These are phyloP conservation scores for Pelagophyceae sp. DNA, from an alignment of 352 stramenopile genomes.

Conservation along the genomic window DNA sequence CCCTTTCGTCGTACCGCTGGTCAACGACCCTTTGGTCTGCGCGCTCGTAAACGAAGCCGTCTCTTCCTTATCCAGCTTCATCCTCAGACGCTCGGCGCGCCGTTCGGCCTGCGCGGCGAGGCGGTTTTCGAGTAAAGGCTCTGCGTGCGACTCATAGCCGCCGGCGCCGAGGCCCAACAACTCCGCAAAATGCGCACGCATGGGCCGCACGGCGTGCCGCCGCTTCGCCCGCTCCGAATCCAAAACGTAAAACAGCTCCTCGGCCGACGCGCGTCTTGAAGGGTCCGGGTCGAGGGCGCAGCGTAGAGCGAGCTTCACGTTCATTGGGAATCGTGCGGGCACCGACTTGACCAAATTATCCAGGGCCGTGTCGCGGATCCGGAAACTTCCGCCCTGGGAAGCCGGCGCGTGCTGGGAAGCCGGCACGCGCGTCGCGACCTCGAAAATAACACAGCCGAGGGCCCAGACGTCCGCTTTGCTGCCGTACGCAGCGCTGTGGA, in stretches of 20 bases:
- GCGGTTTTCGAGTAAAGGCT: no score
- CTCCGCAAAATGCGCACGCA: background rate
- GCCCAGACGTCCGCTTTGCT: background rate
- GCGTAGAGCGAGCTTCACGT: background rate
- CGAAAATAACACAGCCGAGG: background rate
- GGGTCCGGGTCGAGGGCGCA: background rate
- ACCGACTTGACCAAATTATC: background rate
- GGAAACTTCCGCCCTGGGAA: background rate
- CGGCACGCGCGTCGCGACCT: background rate
- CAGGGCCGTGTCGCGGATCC: background rate
- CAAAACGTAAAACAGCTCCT: slow-evolving; percentile 9
- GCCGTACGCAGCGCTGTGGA: background rate
- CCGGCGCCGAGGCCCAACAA: background rate
- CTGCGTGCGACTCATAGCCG: background rate
- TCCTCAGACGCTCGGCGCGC: no score
- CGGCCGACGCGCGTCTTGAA: background rate
- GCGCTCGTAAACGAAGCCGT: no score
- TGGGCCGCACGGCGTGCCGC: background rate
- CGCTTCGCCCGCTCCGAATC: background rate
- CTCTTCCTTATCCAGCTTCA: no score
- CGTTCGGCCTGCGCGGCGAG: no score
- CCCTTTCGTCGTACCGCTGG: no score
- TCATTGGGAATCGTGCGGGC: background rate
- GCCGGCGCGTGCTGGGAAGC: background rate
- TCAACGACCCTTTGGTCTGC: no score